phyloP scores from a whole-genome alignment of 129 eudicot species.

The Heracleum sosnowskyi region DNA sequence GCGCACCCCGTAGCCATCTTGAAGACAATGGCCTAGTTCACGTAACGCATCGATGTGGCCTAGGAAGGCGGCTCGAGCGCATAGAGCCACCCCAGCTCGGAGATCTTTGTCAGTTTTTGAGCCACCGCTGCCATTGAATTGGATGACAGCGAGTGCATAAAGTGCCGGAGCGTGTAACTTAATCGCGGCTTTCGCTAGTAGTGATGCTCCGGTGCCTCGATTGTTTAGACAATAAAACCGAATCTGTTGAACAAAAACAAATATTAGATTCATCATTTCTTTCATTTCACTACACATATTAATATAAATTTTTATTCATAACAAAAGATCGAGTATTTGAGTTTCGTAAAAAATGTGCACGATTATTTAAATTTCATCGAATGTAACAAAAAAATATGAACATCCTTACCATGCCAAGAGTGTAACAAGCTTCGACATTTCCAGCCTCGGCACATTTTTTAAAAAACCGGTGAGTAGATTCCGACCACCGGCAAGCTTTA shows the following conservation, averaged over 20 bases:
- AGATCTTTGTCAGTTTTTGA: constrained; percentile 69
- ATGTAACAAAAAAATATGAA: neutral
- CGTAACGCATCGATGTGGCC: constrained; percentile 93
- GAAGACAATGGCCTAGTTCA: constrained; percentile 92
- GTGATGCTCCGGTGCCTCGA: constrained; percentile 63
- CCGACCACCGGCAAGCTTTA: constrained; percentile 65
- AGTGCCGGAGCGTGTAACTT: constrained; percentile 69
- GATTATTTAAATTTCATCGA: neutral
- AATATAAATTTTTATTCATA: neutral
- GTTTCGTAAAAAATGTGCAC: neutral
- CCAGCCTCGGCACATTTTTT: constrained; percentile 79
- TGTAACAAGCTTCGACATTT: constrained; percentile 84
- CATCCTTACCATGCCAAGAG: constrained; percentile 80
- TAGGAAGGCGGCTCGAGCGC: constrained; percentile 83
- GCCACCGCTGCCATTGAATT: constrained; percentile 88
- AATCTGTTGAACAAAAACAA: constrained; percentile 44
- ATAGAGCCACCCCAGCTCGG: constrained; percentile 85
- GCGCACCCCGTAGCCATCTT: constrained; percentile 92
- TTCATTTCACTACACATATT: neutral
- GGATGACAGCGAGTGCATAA: constrained; percentile 61
- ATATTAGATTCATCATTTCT: neutral
- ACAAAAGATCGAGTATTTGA: neutral
- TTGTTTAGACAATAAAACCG: constrained; percentile 69
- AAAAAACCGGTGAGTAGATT: constrained; percentile 67
- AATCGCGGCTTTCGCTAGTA: constrained; percentile 76